Conservation (phyloP, 805 yeast genomes). For the Wickerhamomyces pijperi region DNA sequence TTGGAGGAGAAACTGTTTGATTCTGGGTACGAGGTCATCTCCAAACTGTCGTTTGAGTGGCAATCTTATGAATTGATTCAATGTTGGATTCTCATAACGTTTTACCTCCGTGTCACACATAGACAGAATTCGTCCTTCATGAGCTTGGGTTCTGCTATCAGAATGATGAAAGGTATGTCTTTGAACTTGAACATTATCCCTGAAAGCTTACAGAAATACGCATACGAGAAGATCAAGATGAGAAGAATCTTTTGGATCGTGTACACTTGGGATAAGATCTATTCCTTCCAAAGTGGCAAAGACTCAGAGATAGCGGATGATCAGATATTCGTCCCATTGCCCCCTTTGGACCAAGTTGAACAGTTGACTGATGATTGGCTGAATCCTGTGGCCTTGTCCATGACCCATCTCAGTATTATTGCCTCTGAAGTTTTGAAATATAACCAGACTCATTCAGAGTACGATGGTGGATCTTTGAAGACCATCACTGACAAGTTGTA, state of each 20-base stretch:
- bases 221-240: conserved; percentile 33
- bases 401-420: conserved; percentile 31
- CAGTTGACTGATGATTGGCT: conserved; percentile 25
- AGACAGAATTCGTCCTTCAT: conserved; percentile 33
- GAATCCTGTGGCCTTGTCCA: conserved; percentile 32
- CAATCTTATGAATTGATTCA: conserved; percentile 40
- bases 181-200: conserved; percentile 23
- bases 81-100: conserved; percentile 34
- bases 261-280: conserved; percentile 40
- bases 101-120: conserved; percentile 31
- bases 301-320: conserved; percentile 25
- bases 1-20: conserved; percentile 33
- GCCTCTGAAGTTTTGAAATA: conserved; percentile 25
- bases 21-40: conserved; percentile 26
- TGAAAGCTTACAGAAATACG: conserved; percentile 9
- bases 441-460: conserved; percentile 2
- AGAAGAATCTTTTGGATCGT: conserved; percentile 44
- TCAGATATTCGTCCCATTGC: conserved; percentile 24
- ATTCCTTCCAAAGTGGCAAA: conserved; percentile 43
- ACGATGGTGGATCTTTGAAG: conserved; percentile 14
- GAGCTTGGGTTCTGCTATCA: conserved; percentile 30
- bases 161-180: conserved; percentile 34
- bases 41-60: conserved; percentile 36
- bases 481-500: conserved; percentile 8
- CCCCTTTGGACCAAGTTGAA: conserved; percentile 14